Evolutionary conservation across 352 stramenopile genomes (phyloP).

Genomic region (Phytopythium helicoides): DNA sequence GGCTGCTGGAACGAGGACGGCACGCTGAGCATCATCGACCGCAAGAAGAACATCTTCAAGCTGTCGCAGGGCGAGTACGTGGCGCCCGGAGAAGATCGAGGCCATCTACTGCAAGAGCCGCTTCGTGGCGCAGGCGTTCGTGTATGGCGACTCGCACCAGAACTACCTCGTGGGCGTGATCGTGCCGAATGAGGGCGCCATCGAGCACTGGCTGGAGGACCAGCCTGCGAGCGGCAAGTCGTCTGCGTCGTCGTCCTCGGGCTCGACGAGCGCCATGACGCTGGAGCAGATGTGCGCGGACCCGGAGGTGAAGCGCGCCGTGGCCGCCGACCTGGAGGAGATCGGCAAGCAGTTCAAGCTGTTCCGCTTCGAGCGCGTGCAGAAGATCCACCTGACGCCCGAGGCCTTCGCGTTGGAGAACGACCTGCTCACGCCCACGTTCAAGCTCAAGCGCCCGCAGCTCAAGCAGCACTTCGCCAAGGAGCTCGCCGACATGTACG

Average conservation of each 20-base stretch:
- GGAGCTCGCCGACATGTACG: slow-evolving; percentile 84
- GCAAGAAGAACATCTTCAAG: slow-evolving; percentile 95
- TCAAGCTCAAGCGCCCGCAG: slow-evolving; percentile 95
- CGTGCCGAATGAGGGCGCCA: slow-evolving; percentile 75
- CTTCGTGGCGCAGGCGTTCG: slow-evolving; percentile 93
- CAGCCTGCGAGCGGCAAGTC: slow-evolving; percentile 14
- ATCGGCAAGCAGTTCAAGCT: slow-evolving; percentile 67
- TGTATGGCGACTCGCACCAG: slow-evolving; percentile 95
- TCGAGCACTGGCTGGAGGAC: too few relatives aligned
- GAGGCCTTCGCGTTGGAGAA: slow-evolving; percentile 91
- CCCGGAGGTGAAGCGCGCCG: slow-evolving; percentile 37
- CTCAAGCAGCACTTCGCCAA: slow-evolving; percentile 64
- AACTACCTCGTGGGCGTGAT: slow-evolving; percentile 92
- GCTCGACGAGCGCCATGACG: slow-evolving; percentile 1
- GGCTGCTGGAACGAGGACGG: slow-evolving; percentile 92
- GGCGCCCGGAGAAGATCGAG: slow-evolving; percentile 96
- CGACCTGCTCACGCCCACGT: slow-evolving; percentile 93
- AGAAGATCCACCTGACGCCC: slow-evolving; percentile 82
- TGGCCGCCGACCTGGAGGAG: slow-evolving; percentile 75
- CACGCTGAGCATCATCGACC: slow-evolving; percentile 88
- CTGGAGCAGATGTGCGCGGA: slow-evolving; percentile 15
- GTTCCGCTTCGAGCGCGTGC: slow-evolving; percentile 92
- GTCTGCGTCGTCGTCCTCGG: slow-evolving; percentile 1
- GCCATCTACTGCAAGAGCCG: slow-evolving; percentile 89
- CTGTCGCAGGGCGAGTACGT: slow-evolving; percentile 95